Evolutionary conservation across 306 rosid species (phyloP).

Genomic region (Luffa acutangula): DNA sequence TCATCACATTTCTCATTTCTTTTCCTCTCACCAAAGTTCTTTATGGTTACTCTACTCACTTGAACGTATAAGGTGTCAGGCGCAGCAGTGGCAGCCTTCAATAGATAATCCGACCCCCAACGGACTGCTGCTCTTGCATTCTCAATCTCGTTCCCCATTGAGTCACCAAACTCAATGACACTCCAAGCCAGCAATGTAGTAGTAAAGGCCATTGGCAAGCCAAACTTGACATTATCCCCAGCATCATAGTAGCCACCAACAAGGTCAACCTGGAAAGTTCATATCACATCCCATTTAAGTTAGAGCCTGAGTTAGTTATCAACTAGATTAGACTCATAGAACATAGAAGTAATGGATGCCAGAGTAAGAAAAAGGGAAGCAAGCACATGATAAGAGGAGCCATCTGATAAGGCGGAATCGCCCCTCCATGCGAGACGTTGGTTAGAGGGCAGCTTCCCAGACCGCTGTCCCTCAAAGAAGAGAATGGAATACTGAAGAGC

Average conservation of each 20-base stretch:
- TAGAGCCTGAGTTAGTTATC: not conserved
- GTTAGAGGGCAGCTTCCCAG: constrained; percentile 56
- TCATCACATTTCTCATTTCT: not conserved
- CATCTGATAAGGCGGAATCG: constrained; percentile 72
- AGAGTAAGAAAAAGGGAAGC: not conserved
- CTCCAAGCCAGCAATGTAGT: constrained; percentile 85
- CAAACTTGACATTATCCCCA: constrained; percentile 86
- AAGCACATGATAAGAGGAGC: constrained; percentile 65
- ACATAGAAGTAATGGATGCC: not conserved
- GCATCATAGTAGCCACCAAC: constrained; percentile 96
- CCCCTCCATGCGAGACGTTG: constrained; percentile 65
- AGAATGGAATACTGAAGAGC: constrained; percentile 79
- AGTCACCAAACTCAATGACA: constrained; percentile 69
- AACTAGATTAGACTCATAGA: not conserved
- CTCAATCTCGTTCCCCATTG: constrained; percentile 46
- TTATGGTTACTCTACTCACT: constrained; percentile 24
- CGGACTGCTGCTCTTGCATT: constrained; percentile 60
- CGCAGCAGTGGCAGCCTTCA: constrained; percentile 66
- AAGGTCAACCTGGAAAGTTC: constrained; percentile 52
- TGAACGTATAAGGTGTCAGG: constrained; percentile 78
- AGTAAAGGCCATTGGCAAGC: constrained; percentile 88
- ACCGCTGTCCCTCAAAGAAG: constrained; percentile 78
- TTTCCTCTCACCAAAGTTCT: not conserved
- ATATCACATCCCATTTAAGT: constrained; percentile 2
- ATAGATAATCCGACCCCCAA: constrained; percentile 72